A percentile compares a stretch with the other conserved stretches of the same genome.
Conservation (phyloP, 2,329 filamentous ascomycete species). For the Talaromyces sp. region DNA sequence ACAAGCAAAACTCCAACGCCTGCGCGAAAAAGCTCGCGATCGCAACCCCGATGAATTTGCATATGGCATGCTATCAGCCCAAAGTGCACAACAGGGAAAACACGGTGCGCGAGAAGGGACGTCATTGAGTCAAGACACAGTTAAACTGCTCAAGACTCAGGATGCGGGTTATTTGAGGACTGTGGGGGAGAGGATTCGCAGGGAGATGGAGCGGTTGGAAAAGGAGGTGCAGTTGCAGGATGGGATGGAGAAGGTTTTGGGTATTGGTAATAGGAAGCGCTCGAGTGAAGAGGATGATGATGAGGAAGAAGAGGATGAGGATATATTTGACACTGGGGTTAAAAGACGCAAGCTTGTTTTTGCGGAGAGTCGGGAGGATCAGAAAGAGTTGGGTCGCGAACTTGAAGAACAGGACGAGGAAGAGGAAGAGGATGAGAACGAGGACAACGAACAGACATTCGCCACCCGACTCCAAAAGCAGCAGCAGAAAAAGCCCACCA, state of each 20-base stretch:
- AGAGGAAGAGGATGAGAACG: conserved; percentile 23
- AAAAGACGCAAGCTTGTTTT: conserved; percentile 35
- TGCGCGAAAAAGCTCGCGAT: conserved; percentile 58
- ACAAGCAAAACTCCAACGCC: conserved; percentile 56
- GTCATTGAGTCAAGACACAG: conserved; percentile 54
- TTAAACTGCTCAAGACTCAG: conserved; percentile 64
- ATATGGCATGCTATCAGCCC: conserved; percentile 60
- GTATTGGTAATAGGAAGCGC: background rate
- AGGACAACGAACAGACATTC: conserved; percentile 23
- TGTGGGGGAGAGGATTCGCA: conserved; percentile 54
- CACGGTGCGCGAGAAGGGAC: conserved; percentile 46
- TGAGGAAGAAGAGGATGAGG: conserved; percentile 24
- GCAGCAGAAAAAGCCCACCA: conserved; percentile 28
- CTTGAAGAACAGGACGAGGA: conserved; percentile 23
- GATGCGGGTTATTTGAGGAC: conserved; percentile 61
- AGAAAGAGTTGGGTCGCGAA: conserved; percentile 26
- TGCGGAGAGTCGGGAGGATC: conserved; percentile 37
- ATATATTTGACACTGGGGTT: conserved; percentile 20
- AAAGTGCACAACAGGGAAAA: conserved; percentile 40
- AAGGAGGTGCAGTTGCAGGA: conserved; percentile 43
- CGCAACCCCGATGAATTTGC: conserved; percentile 66
- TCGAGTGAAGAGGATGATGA: conserved; percentile 23
- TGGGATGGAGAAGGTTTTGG: conserved; percentile 33
- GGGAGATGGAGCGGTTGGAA: conserved; percentile 52
- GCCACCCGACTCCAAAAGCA: conserved; percentile 13